Conservation (phyloP, 192 early-diverging fungal genomes). For the Funneliformis geosporum region DNA sequence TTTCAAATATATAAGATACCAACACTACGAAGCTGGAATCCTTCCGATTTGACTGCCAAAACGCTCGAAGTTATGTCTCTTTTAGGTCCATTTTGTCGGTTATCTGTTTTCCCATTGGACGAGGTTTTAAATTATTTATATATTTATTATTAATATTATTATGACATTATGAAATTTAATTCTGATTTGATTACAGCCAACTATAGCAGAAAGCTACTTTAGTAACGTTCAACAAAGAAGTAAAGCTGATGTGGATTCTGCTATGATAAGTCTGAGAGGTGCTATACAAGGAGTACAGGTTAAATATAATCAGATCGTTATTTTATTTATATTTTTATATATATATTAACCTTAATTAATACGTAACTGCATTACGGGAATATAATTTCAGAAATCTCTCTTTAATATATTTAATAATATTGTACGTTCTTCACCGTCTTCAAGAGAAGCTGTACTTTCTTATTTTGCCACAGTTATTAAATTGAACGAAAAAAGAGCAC, state of each 20-base stretch:
- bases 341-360: neutral
- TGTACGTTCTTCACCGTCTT: constrained; percentile 62
- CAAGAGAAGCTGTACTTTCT: constrained; percentile 60
- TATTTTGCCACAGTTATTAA: constrained; percentile 66
- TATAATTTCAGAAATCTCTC: constrained; percentile 34
- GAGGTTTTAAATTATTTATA: constrained; percentile 31
- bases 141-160: neutral
- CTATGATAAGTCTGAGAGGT: constrained; percentile 59
- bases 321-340: neutral
- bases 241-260: constrained; percentile 52
- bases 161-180: constrained; percentile 17
- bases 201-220: constrained; percentile 50
- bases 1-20: constrained; percentile 29
- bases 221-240: constrained; percentile 56
- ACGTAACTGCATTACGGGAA: neutral
- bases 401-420: constrained; percentile 60
- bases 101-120: constrained; percentile 54
- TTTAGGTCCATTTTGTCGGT: constrained; percentile 72
- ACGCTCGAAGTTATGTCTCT: constrained; percentile 65
- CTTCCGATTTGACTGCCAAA: constrained; percentile 50
- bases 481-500: constrained; percentile 68
- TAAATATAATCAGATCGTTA: neutral
- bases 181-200: constrained; percentile 45
- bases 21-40: constrained; percentile 55
- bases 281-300: constrained; percentile 61